Evolutionary conservation across 179 eudicot genomes (phyloP).

Genomic region (Silene coronaria): DNA sequence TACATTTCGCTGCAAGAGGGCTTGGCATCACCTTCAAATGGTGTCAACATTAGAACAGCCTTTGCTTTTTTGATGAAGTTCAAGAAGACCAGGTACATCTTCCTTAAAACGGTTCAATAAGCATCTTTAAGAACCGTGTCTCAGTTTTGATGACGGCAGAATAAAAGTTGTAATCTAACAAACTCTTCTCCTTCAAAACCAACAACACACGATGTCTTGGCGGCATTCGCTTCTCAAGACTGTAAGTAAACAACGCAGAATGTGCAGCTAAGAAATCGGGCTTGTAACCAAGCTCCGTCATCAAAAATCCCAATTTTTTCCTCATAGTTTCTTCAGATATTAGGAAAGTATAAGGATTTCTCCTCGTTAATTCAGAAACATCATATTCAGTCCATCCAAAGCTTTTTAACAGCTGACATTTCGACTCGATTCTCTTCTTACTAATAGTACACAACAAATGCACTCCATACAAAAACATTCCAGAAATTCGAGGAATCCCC

Average conservation of each 20-base stretch:
- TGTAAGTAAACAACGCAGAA: no score
- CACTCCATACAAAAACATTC: slow-evolving; percentile 21
- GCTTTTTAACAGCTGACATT: slow-evolving; percentile 22
- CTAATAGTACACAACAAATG: not conserved
- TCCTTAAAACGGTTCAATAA: slow-evolving; percentile 15
- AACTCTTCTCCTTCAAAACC: no score
- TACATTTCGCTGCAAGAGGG: not conserved
- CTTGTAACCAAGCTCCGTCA: slow-evolving; percentile 25
- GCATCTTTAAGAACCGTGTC: slow-evolving; percentile 10
- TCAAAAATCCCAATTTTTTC: slow-evolving; percentile 21
- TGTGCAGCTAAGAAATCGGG: no score
- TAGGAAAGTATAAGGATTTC: slow-evolving; percentile 10
- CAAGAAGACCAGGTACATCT: not conserved
- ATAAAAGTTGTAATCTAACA: no score
- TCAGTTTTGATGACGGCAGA: not conserved
- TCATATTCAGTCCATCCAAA: slow-evolving; percentile 36
- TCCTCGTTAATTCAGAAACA: slow-evolving; percentile 6
- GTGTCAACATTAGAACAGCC: not conserved
- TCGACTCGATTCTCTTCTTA: slow-evolving; percentile 9
- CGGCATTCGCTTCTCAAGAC: slow-evolving; percentile 15
- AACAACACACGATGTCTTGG: slow-evolving; percentile 23
- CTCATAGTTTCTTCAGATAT: slow-evolving; percentile 15
- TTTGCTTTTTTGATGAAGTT: not conserved
- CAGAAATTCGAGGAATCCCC: slow-evolving; percentile 23
- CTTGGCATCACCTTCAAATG: not conserved